Evolutionary conservation across 306 rosid species (phyloP), one percentile per base, ranked within the genome.

Genomic region (Bauhinia variegata): DNA sequence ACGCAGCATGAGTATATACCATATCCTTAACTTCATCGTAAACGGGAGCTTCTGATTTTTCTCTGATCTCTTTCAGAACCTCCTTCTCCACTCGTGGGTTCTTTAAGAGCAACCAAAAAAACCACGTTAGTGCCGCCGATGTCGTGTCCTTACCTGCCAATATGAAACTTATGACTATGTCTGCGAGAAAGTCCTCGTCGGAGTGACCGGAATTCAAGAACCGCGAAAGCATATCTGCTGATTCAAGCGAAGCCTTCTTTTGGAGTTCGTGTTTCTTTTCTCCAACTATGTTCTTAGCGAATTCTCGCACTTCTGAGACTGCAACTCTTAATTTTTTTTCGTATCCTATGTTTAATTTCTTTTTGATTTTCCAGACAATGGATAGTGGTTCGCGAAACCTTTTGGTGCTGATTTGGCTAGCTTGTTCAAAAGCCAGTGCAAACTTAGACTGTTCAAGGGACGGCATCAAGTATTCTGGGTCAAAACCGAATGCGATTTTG

Each of bases 1-100:
- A 11, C 7, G 97, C 90, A 0, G 96, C 97, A n/a, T 88, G 96
- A 0, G 84, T 86, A 65, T 91, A 86, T 3, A 60, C 78, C 96
- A 91, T 80, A 5, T 86, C 78, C 65, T 84, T 88, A n/a, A 78
- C 85, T 36, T 86, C 87, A 0, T 88, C 88, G 6, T 71, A 86
- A 0, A 65, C 70, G 0, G 54, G 32, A 0, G 28, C 66, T 17
- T 75, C 80, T 0, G 73, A 30, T 51, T 44, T 62, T 13, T 65
- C 60, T 6, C 15, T 62, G n/a, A 82, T 78, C 53, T 86, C 97
- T 5, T 73, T 65, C 0, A 88, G 8, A 11, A 91, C 60, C 55
- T 70, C 77, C 0, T 65, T 15, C 63, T 91, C 92, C n/a, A 77
- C 87, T 0, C 46, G 34, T 1, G 87, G 90, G 66, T 87, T 64